Conservation (phyloP, 768 basidiomycete species). For the Boletus huronensis region DNA sequence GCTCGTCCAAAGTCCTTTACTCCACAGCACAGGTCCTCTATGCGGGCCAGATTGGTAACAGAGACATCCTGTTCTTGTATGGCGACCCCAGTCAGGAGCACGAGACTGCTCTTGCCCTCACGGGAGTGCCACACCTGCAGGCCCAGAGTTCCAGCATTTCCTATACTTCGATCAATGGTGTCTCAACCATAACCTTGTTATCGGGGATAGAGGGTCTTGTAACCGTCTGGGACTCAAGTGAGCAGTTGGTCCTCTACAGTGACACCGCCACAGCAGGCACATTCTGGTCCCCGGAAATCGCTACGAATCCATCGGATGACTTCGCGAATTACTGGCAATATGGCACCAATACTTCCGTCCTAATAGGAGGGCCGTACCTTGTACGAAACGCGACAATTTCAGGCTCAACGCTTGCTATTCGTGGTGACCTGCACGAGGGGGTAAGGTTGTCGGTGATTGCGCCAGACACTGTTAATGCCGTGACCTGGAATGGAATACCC, state of each 20-base stretch:
- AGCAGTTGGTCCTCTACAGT: conserved; percentile 64
- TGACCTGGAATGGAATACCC: conserved; percentile 71
- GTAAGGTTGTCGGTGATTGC: conserved; percentile 62
- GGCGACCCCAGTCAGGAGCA: conserved; percentile 55
- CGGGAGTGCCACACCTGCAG: conserved; percentile 43
- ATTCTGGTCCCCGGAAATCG: conserved; percentile 73
- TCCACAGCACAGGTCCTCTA: conserved; percentile 74
- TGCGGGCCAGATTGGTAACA: conserved; percentile 54
- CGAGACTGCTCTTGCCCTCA: conserved; percentile 47
- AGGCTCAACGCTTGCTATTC: conserved; percentile 50
- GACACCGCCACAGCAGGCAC: conserved; percentile 64
- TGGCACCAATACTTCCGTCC: conserved; percentile 65
- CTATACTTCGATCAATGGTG: conserved; percentile 19
- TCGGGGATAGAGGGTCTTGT: conserved; percentile 55
- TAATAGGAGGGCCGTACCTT: conserved; percentile 65
- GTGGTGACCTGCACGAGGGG: conserved; percentile 64
- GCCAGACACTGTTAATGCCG: conserved; percentile 44
- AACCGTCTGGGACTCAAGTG: conserved; percentile 62
- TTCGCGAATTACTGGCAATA: conserved; percentile 67
- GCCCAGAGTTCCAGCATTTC: conserved; percentile 26
- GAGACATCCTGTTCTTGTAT: conserved; percentile 63
- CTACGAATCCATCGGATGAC: conserved; percentile 36
- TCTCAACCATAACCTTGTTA: conserved; percentile 51
- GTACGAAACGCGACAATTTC: conserved; percentile 53
- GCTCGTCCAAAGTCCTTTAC: conserved; percentile 57